Base-by-base conservation (phyloP, 257 asterid species). In the Solanum piurae region DNA sequence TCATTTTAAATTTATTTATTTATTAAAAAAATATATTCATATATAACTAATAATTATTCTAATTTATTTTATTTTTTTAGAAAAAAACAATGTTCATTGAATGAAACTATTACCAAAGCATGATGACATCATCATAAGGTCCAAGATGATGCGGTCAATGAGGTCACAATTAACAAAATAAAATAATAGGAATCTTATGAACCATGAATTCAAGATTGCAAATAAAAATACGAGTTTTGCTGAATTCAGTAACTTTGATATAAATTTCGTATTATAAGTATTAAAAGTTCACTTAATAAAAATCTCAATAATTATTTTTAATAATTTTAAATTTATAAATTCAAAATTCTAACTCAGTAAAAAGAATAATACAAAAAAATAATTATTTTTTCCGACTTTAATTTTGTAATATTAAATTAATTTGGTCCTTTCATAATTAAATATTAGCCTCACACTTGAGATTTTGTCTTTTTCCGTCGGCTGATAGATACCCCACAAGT, bases 381-480 rank as follows among this genome's bases (percentile, higher is more conserved):
- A 1, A 0, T 0, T 2, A 7, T 58, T 58, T 58, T 55, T 7
- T 58, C 5, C 12, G 25, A 58, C 4, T 58, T 58, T 20, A 58
- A 20, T 62, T 62, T 9, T n/a, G 13, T 4, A 68, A 25, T 66
- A 66, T 12, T 11, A 12, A 66, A 66, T 27, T 12, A 66, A 66
- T 25, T 12, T 66, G 36, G 1, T 1, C 9, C 8, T 66, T 12
- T 66, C 1, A 23, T 9, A 68, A 66, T 66, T 68, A 68, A 68
- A 68, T 77, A 42, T 77, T 79, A 16, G 66, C 64, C 62, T 79
- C 85, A 44, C 66, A 44, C 6, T 20, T 79, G 25, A 55, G 38
- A 79, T 27, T 60, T 79, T 79, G 85, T 79, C 85, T 44, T 27
- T 79, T 79, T 79, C 85, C 85, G 85, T 44, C 85, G 85, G 85